Evolutionary conservation across 176 grass and related monocot genomes (phyloP).

Genomic region (Areca catechu): DNA sequence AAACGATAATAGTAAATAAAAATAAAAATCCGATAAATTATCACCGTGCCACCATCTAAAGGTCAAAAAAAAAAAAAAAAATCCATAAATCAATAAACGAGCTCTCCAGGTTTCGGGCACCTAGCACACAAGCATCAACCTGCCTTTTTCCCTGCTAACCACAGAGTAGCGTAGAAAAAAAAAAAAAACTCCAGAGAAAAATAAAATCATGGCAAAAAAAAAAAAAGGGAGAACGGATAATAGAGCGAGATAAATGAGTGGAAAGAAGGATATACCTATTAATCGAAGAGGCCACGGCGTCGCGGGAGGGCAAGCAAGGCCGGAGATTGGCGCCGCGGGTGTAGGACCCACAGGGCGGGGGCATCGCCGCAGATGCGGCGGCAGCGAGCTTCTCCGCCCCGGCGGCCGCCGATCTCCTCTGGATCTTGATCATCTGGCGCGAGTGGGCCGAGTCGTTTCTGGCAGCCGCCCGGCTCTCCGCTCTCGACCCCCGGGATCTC

Average conservation of each 20-base stretch:
- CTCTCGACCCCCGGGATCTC: slow-evolving; percentile 7
- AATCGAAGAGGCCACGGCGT: background rate
- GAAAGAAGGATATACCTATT: background rate
- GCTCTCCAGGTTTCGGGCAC: no score
- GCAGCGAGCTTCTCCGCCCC: background rate
- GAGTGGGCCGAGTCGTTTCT: background rate
- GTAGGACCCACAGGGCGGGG: background rate
- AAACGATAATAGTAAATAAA: no score
- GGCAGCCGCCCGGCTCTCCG: background rate
- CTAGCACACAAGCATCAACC: no score
- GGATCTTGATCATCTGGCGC: background rate
- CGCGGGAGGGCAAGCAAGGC: background rate
- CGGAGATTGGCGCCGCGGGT: background rate
- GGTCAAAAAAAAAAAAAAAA: no score
- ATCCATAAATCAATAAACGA: no score
- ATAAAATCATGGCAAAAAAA: background rate
- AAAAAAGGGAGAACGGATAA: background rate
- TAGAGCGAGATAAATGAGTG: no score
- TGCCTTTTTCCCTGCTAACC: no score
- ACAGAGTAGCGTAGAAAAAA: background rate
- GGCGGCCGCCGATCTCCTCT: background rate
- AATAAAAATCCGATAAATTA: no score
- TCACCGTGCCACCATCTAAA: no score
- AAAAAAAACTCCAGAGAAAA: background rate
- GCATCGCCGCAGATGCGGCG: background rate